Base-by-base conservation (phyloP, 2,329 filamentous ascomycete species). In the Diaporthe ampelina region DNA sequence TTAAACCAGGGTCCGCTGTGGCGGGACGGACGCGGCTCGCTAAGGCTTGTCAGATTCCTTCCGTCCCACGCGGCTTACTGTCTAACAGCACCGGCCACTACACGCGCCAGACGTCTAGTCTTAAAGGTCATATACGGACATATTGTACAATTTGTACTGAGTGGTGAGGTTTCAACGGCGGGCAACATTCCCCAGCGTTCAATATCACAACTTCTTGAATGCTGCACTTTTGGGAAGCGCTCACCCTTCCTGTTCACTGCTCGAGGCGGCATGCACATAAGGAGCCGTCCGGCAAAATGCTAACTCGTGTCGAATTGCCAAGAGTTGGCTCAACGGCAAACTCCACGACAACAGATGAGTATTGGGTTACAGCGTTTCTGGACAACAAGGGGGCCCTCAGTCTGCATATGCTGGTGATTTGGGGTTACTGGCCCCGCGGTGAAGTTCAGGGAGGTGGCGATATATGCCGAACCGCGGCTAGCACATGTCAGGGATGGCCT, bases 381-480 rank as follows among this genome's bases (percentile, higher is more conserved):
- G 17, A 52, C 29, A 37, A 11, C 10, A 15, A 24, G 21, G 45
- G n/a, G 56, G n/a, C 8, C 4, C 4, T 40, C 15, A 19, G 15
- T 10, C 24, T 26, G 9, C n/a, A 35, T 68, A 32, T 7, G 43
- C 17, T 32, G 29, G 32, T 24, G 9, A 13, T 26, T 2, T 5
- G 9, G 29, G 21, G 26, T 52, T 13, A 13, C 8, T 29, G 32
- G 48, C 26, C 63, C 45, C n/a, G 17, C 13, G 9, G 29, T 68
- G 63, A 37, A 37, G 29, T 29, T 52, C 21, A 10, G 26, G 26
- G 21, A 11, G 29, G 54, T 71, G 43, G 56, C 68, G 21, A 71
- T n/a, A n/a, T 8, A 45, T 19, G 56, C 52, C 67, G 67, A 54
- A 71, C 69, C 69, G 29, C 69, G 24, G 52, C 56, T 61, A 26